phyloP scores from a whole-genome alignment of 2,329 filamentous ascomycete genomes.

The Albophoma yamanashiensis region DNA sequence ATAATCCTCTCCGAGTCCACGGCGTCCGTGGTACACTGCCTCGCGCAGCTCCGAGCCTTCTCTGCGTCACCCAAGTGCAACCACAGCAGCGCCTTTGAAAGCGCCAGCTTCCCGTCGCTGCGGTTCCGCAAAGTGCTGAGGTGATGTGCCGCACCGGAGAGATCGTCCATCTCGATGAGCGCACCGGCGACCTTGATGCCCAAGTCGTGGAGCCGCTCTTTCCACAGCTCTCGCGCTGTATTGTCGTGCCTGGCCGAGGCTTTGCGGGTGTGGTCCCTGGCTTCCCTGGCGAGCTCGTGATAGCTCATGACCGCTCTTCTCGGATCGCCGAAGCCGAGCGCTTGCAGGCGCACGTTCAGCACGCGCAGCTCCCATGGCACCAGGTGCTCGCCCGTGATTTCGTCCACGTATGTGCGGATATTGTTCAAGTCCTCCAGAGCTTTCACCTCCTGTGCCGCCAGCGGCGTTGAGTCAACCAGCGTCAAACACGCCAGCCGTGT shows the following conservation, averaged over 20 bases:
- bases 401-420: slow-evolving; percentile 42
- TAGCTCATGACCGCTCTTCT: slow-evolving; percentile 80
- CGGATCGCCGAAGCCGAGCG: slow-evolving; percentile 75
- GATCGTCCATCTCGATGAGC: slow-evolving; percentile 77
- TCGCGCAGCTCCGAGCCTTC: slow-evolving; percentile 49
- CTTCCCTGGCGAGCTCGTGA: slow-evolving; percentile 78
- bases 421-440: slow-evolving; percentile 52
- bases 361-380: slow-evolving; percentile 84
- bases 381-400: slow-evolving; percentile 47
- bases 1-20: slow-evolving; percentile 39
- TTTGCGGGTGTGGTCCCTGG: slow-evolving; percentile 47
- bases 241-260: slow-evolving; percentile 34
- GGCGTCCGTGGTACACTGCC: slow-evolving; percentile 11
- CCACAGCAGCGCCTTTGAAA: slow-evolving; percentile 56
- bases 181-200: slow-evolving; percentile 57
- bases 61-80: slow-evolving; percentile 69
- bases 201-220: slow-evolving; percentile 59
- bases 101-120: slow-evolving; percentile 27
- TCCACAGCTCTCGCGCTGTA: slow-evolving; percentile 57
- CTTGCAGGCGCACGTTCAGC: slow-evolving; percentile 72
- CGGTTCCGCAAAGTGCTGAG: slow-evolving; percentile 45
- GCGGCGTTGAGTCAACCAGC: slow-evolving; percentile 59
- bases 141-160: slow-evolving; percentile 68
- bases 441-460: slow-evolving; percentile 58
- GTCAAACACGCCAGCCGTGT: slow-evolving; percentile 73